A percentile compares a stretch with the other conserved stretches of the same genome.
phyloP scores from a whole-genome alignment of 495 filamentous ascomycete species.

The Xylaria sp. region DNA sequence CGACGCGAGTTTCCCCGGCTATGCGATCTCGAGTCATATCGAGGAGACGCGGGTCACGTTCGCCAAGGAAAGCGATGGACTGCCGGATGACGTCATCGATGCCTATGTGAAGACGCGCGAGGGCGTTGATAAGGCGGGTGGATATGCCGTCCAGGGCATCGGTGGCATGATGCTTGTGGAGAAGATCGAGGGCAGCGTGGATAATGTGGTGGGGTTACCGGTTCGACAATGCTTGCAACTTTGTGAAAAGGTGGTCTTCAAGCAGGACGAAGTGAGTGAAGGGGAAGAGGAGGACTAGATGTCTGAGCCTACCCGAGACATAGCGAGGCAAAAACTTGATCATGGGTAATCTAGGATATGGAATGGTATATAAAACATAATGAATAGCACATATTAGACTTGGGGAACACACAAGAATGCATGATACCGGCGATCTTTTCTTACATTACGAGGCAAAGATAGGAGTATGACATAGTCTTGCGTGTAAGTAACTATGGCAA shows the following conservation, averaged over 20 bases:
- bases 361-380: conserved; percentile 12
- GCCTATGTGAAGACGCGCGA: conserved; percentile 91
- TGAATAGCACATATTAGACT: background rate
- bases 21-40: conserved; percentile 77
- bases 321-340: background rate
- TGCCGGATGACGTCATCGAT: conserved; percentile 68
- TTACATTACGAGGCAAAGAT: background rate
- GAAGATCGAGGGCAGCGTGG: conserved; percentile 84
- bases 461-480: background rate
- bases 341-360: background rate
- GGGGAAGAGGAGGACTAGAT: conserved; percentile 42
- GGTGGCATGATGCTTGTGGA: conserved; percentile 83
- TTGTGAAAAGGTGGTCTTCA: conserved; percentile 80
- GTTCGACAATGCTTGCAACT: conserved; percentile 79
- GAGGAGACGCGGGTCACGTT: conserved; percentile 91
- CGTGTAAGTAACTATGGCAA: background rate
- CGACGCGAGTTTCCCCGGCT: conserved; percentile 80
- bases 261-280: conserved; percentile 50
- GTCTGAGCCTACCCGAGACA: background rate
- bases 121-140: conserved; percentile 94
- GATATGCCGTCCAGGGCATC: conserved; percentile 90
- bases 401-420: background rate
- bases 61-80: conserved; percentile 74
- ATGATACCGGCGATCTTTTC: background rate
- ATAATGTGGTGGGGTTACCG: conserved; percentile 97